Base-by-base conservation (phyloP, 805 yeast genomes). In the Metschnikowia colocasiae region DNA sequence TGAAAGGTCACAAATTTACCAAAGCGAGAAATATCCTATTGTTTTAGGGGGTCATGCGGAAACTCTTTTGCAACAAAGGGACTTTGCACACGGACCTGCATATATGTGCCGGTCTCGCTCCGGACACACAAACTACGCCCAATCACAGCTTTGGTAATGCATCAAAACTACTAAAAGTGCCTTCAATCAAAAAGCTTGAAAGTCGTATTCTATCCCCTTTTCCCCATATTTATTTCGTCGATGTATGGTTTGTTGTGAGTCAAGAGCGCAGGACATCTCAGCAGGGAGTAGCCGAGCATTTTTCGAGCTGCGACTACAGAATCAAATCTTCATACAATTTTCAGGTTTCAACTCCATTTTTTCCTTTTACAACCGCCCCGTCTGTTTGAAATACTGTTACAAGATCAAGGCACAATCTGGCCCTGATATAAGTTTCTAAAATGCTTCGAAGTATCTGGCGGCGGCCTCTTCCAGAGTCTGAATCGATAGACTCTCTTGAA, bases 371-470 rank as follows among this genome's bases (percentile, higher is more conserved):
- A 19, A 29, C 15, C 16, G 5, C 8, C 16, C 16, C 32, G 12
- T 29, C 32, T 3, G 8, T 10, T 29, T 6, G 8, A 29, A 13
- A 3, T 27, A n/a, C 31, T 3, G 9, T 13, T 13, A 13, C 2
- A 6, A 29, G 16, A 29, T 16, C 32, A 35, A 15, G 7, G n/a
- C n/a, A n/a, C 15, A 33, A 33, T 16, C 27, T n/a, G 26, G 16
- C 22, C 9, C 18, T 10, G 23, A 13, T 12, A 39, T 10, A 29
- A 13, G 8, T 13, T 13, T 19, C 13, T 2, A 29, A 3, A n/a
- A 39, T 39, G 42, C 34, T 39, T 15, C 42, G 42, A 39, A 29
- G 15, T 30, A 39, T 39, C 25, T 39, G 42, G 42, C 42, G 34
- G n/a, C 42, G 34, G 42, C 27, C 34, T 19, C 26, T 29, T 4